Conservation (phyloP, 129 eudicot species). For the Glebionis coronaria region DNA sequence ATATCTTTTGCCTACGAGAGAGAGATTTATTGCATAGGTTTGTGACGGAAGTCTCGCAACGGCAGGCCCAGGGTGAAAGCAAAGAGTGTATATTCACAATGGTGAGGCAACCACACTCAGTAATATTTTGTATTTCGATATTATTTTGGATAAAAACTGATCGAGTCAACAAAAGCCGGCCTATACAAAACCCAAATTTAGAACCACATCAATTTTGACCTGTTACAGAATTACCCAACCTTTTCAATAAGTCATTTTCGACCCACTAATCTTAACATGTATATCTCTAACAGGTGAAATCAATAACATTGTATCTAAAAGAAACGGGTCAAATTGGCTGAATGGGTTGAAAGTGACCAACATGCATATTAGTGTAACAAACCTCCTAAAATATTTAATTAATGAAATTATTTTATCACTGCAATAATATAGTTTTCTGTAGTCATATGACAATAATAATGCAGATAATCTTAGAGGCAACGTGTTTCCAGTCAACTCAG, state of each 20-base stretch:
- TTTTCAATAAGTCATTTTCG: too few relatives aligned
- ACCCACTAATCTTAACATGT: too few relatives aligned
- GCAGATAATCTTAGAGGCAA: neutral
- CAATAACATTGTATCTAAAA: neutral
- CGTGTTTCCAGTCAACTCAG: neutral
- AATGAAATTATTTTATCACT: neutral
- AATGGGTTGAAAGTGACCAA: neutral
- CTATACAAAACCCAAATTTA: too few relatives aligned
- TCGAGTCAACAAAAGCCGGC: too few relatives aligned
- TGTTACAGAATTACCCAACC: too few relatives aligned
- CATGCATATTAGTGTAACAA: neutral
- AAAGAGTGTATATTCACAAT: constrained; percentile 57
- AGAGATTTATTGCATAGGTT: constrained; percentile 78
- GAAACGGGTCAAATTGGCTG: neutral
- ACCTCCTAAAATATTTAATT: neutral
- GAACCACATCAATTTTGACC: too few relatives aligned
- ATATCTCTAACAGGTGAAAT: neutral
- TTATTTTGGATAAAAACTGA: too few relatives aligned
- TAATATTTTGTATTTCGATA: neutral
- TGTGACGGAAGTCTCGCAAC: constrained; percentile 60
- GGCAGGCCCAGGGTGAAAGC: constrained; percentile 63
- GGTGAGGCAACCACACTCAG: constrained; percentile 34
- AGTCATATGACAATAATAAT: neutral
- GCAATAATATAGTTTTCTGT: neutral
- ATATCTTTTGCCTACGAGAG: constrained; percentile 72